Percentiles rank a stretch among this genome's conserved stretches.
Conservation (phyloP, 31 red algal species). For the Porphyra umbilicalis region DNA sequence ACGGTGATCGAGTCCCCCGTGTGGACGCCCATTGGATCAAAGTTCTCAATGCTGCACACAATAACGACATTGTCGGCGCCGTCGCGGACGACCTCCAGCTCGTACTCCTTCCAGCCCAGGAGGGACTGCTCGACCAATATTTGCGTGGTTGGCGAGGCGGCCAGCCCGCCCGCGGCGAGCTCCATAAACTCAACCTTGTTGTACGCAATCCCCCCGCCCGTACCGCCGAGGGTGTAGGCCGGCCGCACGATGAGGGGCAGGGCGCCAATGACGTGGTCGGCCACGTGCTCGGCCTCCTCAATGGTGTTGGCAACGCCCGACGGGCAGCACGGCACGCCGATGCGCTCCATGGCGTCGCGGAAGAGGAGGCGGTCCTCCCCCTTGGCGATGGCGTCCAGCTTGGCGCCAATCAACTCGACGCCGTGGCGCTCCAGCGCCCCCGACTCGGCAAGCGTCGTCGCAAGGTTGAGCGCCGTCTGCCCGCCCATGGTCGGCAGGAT, state of each 20-base stretch:
- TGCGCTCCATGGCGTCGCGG: constrained; percentile 90
- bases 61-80: constrained; percentile 96
- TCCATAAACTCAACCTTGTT: constrained; percentile 88
- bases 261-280: constrained; percentile 70
- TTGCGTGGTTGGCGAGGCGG: constrained; percentile 83
- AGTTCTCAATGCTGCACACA: constrained; percentile 94
- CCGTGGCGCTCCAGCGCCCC: constrained; percentile 76
- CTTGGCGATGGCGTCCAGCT: constrained; percentile 91
- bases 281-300: constrained; percentile 77
- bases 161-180: constrained; percentile 87
- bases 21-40: constrained; percentile 99
- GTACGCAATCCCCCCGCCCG: constrained; percentile 98
- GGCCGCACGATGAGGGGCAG: constrained; percentile 97
- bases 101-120: constrained; percentile 99
- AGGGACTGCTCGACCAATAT: constrained; percentile 94
- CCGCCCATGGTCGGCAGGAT: constrained; percentile 97
- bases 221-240: constrained; percentile 97
- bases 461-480: constrained; percentile 94
- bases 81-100: constrained; percentile 99
- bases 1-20: constrained; percentile 99
- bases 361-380: constrained; percentile 96
- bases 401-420: constrained; percentile 96
- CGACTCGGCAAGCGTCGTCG: constrained; percentile 47
- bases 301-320: constrained; percentile 88
- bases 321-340: constrained; percentile 81